Evolutionary conservation across 2,329 filamentous ascomycete species (phyloP).

Genomic region (Scopulariopsis brevicaulis): DNA sequence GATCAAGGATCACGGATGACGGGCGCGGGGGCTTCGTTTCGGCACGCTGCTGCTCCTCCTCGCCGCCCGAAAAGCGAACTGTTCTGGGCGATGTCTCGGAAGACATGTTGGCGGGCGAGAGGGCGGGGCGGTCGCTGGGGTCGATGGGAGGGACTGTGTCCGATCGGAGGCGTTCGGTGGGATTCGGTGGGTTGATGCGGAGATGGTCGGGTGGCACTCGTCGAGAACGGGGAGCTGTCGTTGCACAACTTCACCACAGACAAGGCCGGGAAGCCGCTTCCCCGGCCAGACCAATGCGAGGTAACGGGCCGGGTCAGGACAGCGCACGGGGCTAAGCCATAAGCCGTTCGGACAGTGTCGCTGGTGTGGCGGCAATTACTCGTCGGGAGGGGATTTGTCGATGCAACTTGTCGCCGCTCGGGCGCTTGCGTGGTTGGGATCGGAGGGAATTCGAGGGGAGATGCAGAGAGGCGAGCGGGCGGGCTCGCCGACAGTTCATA

Average conservation of each 20-base stretch:
- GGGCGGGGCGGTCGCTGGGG: not conserved
- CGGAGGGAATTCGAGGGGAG: not conserved
- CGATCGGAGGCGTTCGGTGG: not conserved
- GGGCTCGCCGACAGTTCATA: not conserved
- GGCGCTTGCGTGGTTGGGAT: not conserved
- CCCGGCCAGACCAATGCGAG: not conserved
- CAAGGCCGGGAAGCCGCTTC: not conserved
- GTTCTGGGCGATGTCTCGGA: conserved; percentile 17
- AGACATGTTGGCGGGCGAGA: not conserved
- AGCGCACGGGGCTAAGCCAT: not conserved
- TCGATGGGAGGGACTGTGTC: not conserved
- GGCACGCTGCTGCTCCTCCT: conserved; percentile 26
- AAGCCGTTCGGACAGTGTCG: not conserved
- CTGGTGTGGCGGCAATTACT: not conserved
- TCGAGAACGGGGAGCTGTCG: not conserved
- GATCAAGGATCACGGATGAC: conserved; percentile 12
- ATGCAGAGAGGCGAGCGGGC: not conserved
- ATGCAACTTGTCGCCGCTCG: not conserved
- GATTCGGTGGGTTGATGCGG: not conserved
- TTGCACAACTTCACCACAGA: not conserved
- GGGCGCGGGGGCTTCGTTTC: conserved; percentile 30
- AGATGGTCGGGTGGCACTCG: not conserved
- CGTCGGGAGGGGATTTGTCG: not conserved
- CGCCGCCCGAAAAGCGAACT: conserved; percentile 44
- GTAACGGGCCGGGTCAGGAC: not conserved